phyloP scores from a whole-genome alignment of 2,329 filamentous ascomycete species.

The Sordariomycetes sp. region DNA sequence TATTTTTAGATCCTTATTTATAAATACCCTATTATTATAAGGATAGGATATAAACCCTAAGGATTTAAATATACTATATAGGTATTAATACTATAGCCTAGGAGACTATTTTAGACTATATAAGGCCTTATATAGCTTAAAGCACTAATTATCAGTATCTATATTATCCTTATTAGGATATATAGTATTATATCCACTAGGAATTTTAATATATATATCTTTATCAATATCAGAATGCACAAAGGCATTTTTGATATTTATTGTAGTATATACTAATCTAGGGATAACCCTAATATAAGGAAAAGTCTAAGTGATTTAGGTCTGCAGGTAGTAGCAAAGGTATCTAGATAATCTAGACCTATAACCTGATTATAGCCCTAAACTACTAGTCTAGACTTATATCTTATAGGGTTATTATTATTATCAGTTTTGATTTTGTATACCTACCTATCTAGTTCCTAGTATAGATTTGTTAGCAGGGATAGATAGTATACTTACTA shows the following conservation, averaged over 20 bases:
- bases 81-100: not conserved
- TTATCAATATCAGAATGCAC: conserved; percentile 6
- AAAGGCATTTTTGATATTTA: conserved; percentile 7
- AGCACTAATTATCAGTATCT: not conserved
- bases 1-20: not conserved
- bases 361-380: no score
- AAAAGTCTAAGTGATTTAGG: conserved; percentile 4
- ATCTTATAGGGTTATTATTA: no score
- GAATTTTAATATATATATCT: conserved; percentile 7
- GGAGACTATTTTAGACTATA: no score
- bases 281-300: not conserved
- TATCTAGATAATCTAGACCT: conserved; percentile 8
- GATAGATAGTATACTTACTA: no score
- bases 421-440: conserved; percentile 6
- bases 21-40: not conserved
- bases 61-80: not conserved
- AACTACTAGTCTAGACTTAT: no score
- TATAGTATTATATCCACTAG: not conserved
- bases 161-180: conserved; percentile 1
- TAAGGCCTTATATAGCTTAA: conserved; percentile 3
- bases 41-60: not conserved
- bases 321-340: conserved; percentile 5
- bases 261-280: conserved; percentile 1
- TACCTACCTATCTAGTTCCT: not conserved
- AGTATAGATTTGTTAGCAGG: no score